Conservation (phyloP, 805 yeast species). For the Kazachstania kunashirensis region DNA sequence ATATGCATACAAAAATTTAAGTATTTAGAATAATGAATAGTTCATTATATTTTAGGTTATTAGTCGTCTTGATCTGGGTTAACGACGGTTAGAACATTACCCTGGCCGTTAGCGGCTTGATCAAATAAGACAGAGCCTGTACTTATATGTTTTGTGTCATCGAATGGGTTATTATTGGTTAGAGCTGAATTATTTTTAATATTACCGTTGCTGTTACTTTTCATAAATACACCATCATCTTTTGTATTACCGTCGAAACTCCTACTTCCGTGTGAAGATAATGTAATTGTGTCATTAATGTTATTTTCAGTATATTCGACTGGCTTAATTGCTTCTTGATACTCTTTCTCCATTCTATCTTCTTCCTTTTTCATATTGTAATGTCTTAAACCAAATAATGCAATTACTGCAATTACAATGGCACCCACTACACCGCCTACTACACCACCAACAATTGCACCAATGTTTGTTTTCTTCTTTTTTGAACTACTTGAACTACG, state of each 20-base stretch:
- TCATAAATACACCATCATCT: conserved; percentile 3
- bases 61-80: conserved; percentile 62
- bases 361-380: conserved; percentile 33
- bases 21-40: no score
- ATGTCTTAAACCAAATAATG: conserved; percentile 33
- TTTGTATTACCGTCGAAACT: conserved; percentile 4
- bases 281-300: conserved; percentile 1
- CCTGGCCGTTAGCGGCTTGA: conserved; percentile 53
- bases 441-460: conserved; percentile 57
- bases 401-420: conserved; percentile 32
- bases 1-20: no score
- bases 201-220: neutral
- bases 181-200: conserved; percentile 16
- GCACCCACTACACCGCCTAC: conserved; percentile 47
- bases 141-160: conserved; percentile 72
- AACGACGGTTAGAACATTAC: conserved; percentile 71
- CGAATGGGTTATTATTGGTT: conserved; percentile 45
- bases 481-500: conserved; percentile 4
- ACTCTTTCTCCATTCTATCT: conserved; percentile 46
- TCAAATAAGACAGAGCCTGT: conserved; percentile 86
- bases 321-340: conserved; percentile 48
- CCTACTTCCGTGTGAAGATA: conserved; percentile 7
- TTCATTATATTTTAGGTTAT: no score
- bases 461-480: conserved; percentile 29
- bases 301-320: conserved; percentile 19